These are phyloP conservation scores for Strobilomyces echinocephalus DNA, from an alignment of 768 basidiomycete species.

Conservation along the genomic window DNA sequence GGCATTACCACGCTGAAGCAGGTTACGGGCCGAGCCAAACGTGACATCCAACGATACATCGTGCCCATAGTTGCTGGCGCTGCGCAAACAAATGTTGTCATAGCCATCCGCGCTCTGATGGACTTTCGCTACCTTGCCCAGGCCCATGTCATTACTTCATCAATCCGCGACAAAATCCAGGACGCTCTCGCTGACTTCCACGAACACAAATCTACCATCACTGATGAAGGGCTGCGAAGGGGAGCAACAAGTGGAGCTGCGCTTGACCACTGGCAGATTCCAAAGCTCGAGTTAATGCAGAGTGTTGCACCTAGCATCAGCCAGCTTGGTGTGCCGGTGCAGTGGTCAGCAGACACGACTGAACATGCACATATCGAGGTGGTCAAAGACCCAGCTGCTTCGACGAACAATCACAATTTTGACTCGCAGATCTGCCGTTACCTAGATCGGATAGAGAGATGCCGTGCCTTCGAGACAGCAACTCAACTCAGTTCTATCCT, in stretches of 20 bases:
- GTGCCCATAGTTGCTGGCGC: constrained; percentile 33
- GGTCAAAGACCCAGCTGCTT: background rate
- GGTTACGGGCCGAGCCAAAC: constrained; percentile 35
- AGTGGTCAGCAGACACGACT: background rate
- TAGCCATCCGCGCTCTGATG: constrained; percentile 31
- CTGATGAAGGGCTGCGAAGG: background rate
- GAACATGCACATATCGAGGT: background rate
- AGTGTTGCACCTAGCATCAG: background rate
- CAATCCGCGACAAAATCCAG: too few species aligned
- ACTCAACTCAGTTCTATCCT: too few species aligned
- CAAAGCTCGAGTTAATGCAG: background rate
- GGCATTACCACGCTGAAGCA: constrained; percentile 40
- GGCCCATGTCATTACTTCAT: constrained; percentile 18
- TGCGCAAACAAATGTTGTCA: constrained; percentile 24
- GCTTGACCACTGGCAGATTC: background rate
- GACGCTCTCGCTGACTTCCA: too few species aligned
- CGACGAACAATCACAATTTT: too few species aligned
- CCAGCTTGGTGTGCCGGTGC: background rate
- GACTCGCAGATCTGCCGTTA: too few species aligned
- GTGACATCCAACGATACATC: constrained; percentile 35
- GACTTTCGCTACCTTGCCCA: constrained; percentile 38
- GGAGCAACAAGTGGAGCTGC: constrained; percentile 24
- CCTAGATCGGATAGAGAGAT: too few species aligned
- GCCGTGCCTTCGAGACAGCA: too few species aligned
- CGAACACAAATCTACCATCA: too few species aligned